phyloP scores from a whole-genome alignment of 768 basidiomycete species.

The Peribolospora kevripleyi region DNA sequence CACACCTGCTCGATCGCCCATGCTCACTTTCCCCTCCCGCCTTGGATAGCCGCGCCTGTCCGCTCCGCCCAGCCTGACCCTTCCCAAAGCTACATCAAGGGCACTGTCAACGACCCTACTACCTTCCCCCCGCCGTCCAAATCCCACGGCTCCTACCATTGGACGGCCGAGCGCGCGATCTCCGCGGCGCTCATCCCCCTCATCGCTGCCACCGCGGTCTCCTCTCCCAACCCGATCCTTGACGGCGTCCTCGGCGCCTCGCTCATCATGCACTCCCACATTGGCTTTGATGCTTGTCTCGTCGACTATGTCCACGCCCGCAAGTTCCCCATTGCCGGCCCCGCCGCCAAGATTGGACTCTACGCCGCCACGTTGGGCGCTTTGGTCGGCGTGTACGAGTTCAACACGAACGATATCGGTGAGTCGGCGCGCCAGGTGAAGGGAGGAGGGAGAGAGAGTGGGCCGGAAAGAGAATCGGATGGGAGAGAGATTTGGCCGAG shows the following conservation, averaged over 20 bases:
- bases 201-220: constrained; percentile 62
- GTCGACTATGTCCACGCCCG: constrained; percentile 81
- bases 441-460: neutral
- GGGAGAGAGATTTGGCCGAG: neutral
- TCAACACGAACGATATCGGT: constrained; percentile 98
- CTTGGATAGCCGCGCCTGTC: no score
- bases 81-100: constrained; percentile 26
- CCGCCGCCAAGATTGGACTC: constrained; percentile 44
- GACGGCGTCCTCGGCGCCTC: constrained; percentile 73
- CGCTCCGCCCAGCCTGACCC: neutral
- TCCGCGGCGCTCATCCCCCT: constrained; percentile 70
- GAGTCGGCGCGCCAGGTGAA: constrained; percentile 16
- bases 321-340: constrained; percentile 71
- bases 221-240: constrained; percentile 55
- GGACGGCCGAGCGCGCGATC: constrained; percentile 79
- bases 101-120: constrained; percentile 86
- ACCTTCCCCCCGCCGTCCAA: constrained; percentile 60
- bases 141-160: constrained; percentile 69
- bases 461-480: no score
- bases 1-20: no score
- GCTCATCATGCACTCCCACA: constrained; percentile 82
- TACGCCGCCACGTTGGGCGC: constrained; percentile 53
- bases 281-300: constrained; percentile 44
- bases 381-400: constrained; percentile 79
- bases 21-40: no score